phyloP scores from a whole-genome alignment of 129 eudicot species.

The Flaveria ramosissima region DNA sequence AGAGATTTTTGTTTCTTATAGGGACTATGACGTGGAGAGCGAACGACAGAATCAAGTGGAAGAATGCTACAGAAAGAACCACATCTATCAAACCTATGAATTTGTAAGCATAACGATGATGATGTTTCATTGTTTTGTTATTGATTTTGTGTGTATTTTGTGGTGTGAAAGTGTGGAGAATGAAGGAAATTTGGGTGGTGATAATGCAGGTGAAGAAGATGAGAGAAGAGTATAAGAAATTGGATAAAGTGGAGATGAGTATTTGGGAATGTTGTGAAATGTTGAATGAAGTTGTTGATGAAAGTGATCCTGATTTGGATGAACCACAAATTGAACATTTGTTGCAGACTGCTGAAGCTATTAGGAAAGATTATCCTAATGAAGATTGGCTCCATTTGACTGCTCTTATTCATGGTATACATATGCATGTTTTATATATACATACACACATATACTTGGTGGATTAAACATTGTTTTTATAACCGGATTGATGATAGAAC shows the following conservation, averaged over 20 bases:
- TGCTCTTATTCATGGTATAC: conserved; percentile 53
- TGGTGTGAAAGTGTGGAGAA: conserved; percentile 26
- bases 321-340: conserved; percentile 72
- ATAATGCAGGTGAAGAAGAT: conserved; percentile 11
- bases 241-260: conserved; percentile 11
- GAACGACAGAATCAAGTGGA: conserved; percentile 45
- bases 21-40: conserved; percentile 63
- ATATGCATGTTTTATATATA: neutral
- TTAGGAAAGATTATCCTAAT: conserved; percentile 47
- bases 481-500: too few species aligned
- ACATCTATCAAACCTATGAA: neutral
- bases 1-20: conserved; percentile 4
- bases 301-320: conserved; percentile 49
- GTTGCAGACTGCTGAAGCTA: conserved; percentile 63
- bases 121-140: neutral
- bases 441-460: neutral
- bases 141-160: neutral
- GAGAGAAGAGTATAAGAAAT: conserved; percentile 10
- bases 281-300: conserved; percentile 8
- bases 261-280: conserved; percentile 11
- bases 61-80: conserved; percentile 39
- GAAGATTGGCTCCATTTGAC: conserved; percentile 45
- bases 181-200: conserved; percentile 43
- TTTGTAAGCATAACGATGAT: neutral
- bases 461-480: too few species aligned